These are phyloP conservation scores for Yamadazyma kanchanaburiensis DNA, from an alignment of 1,139 yeast species.

Conservation along the genomic window DNA sequence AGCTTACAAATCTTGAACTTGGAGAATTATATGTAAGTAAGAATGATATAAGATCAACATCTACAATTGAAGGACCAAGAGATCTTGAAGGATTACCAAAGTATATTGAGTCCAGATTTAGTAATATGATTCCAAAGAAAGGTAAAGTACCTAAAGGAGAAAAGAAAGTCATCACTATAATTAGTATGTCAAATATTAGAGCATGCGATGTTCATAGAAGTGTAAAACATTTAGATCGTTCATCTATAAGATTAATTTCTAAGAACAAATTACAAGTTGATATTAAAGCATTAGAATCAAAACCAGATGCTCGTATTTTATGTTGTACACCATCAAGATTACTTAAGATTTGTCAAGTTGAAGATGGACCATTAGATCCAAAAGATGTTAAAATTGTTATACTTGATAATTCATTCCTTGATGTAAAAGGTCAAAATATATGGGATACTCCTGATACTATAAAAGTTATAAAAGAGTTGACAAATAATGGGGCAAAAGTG, in stretches of 20 bases:
- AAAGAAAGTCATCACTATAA: constrained; percentile 48
- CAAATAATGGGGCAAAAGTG: constrained; percentile 43
- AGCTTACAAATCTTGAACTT: constrained; percentile 62
- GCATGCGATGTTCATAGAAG: constrained; percentile 73
- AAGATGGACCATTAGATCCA: constrained; percentile 35
- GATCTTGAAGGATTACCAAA: constrained; percentile 43
- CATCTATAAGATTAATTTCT: constrained; percentile 62
- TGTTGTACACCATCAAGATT: constrained; percentile 70
- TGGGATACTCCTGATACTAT: constrained; percentile 58
- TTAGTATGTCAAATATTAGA: constrained; percentile 68
- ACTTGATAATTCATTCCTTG: constrained; percentile 64
- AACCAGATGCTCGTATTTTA: constrained; percentile 50
- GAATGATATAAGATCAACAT: constrained; percentile 46
- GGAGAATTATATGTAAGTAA: constrained; percentile 54
- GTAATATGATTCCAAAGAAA: constrained; percentile 39
- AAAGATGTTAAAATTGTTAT: constrained; percentile 54
- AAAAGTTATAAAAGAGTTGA: constrained; percentile 36
- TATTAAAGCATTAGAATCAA: constrained; percentile 39
- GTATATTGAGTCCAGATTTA: constrained; percentile 42
- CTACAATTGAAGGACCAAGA: constrained; percentile 46
- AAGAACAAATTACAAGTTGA: constrained; percentile 65
- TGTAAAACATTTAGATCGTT: constrained; percentile 49
- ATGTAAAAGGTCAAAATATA: constrained; percentile 57
- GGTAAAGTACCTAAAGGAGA: constrained; percentile 22
- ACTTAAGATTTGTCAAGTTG: constrained; percentile 40